phyloP scores from a whole-genome alignment of 371 early-diverging fungal genomes.

The Chytridium lagenaria region DNA sequence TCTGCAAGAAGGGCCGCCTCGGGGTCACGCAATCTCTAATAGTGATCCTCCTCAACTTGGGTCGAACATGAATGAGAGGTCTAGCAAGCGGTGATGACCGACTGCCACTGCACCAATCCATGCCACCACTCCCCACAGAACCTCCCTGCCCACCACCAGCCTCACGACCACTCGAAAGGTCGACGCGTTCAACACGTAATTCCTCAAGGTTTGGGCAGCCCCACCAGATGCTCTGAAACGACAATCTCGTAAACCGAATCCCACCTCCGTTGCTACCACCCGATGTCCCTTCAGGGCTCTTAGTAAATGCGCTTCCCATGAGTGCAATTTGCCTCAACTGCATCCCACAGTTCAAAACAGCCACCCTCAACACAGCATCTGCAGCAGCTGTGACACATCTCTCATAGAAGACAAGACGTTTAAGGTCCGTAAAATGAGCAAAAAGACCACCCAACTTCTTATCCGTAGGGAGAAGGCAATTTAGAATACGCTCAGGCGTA shows the following conservation, averaged over 20 bases:
- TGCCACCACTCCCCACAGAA: too few relatives aligned
- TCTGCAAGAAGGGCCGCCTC: constrained; percentile 6
- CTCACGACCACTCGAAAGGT: background rate
- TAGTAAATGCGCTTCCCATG: background rate
- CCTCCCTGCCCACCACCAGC: background rate
- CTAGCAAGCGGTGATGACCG: background rate
- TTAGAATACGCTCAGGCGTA: background rate
- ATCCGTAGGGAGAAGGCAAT: constrained; percentile 3
- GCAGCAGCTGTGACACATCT: constrained; percentile 12
- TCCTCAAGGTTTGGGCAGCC: constrained; percentile 12
- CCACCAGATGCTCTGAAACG: constrained; percentile 5
- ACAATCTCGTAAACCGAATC: constrained; percentile 1
- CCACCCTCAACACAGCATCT: background rate
- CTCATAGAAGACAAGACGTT: background rate
- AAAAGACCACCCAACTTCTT: background rate
- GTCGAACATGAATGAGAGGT: background rate
- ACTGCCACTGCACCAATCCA: constrained; percentile 13
- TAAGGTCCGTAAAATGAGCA: background rate
- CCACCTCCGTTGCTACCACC: background rate
- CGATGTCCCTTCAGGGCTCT: too few relatives aligned
- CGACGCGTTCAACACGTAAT: constrained; percentile 2
- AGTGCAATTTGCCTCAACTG: constrained; percentile 6
- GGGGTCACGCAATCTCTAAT: constrained; percentile 14
- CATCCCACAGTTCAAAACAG: background rate
- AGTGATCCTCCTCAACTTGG: constrained; percentile 3